Evolutionary conservation across 345 rosid species (phyloP).

Genomic region (Leavenworthia alabamica): DNA sequence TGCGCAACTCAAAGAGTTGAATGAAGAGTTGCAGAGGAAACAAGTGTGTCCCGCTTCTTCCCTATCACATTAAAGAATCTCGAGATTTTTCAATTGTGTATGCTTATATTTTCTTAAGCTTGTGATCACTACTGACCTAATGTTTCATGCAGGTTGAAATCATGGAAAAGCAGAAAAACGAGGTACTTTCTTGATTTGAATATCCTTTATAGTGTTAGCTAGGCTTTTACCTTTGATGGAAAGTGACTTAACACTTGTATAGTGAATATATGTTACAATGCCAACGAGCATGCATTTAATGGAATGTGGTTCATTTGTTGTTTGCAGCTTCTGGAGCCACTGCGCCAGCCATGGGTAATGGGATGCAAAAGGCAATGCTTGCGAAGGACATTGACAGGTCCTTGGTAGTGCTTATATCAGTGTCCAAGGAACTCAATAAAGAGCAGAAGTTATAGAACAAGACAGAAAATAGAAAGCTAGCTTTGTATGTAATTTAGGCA

Average conservation of each 20-base stretch:
- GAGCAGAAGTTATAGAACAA: constrained; percentile 19
- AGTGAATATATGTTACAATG: not conserved
- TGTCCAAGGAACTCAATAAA: constrained; percentile 4
- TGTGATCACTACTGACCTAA: constrained; percentile 3
- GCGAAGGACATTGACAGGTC: constrained; percentile 82
- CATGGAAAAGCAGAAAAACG: constrained; percentile 47
- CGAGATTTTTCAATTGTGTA: not conserved
- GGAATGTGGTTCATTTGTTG: not conserved
- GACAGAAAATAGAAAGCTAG: constrained; percentile 28
- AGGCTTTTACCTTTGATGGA: not conserved
- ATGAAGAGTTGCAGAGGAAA: constrained; percentile 63
- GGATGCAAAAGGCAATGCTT: constrained; percentile 60
- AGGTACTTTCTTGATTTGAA: constrained; percentile 36
- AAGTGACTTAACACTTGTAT: not conserved
- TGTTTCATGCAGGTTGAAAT: constrained; percentile 48
- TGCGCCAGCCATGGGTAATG: constrained; percentile 41
- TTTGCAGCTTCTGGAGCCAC: constrained; percentile 42
- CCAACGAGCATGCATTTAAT: not conserved
- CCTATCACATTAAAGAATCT: not conserved
- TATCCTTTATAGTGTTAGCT: not conserved
- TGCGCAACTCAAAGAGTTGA: constrained; percentile 70
- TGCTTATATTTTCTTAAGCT: not conserved
- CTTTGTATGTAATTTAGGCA: constrained; percentile 36
- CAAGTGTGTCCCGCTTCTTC: constrained; percentile 47
- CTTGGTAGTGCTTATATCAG: constrained; percentile 50